Conservation (phyloP, 2,329 filamentous ascomycete species). For the Trichoderma cornu-damae region DNA sequence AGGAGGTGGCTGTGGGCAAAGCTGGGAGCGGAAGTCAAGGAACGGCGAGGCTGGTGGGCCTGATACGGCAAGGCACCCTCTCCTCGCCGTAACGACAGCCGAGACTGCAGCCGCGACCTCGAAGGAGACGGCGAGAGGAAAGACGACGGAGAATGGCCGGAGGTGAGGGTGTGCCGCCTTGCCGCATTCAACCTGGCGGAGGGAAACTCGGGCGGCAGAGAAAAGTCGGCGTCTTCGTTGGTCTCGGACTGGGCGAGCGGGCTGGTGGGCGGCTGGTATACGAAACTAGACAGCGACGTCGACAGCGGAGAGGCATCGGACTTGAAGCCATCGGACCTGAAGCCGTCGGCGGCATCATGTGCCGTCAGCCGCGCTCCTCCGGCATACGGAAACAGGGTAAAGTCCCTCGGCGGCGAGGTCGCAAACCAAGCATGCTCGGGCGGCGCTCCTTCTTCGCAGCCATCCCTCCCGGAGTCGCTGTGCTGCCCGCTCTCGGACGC, state of each 20-base stretch:
- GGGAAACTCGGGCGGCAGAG: conserved; percentile 46
- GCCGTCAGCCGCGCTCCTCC: conserved; percentile 26
- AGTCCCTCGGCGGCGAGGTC: conserved; percentile 53
- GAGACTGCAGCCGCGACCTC: conserved; percentile 25
- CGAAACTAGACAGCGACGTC: conserved; percentile 72
- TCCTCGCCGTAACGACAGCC: conserved; percentile 47
- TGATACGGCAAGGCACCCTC: conserved; percentile 64
- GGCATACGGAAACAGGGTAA: conserved; percentile 43
- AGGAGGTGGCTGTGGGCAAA: conserved; percentile 31
- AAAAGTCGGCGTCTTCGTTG: conserved; percentile 65
- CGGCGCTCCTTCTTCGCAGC: conserved; percentile 22
- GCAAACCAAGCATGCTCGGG: conserved; percentile 43
- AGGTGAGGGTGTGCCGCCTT: conserved; percentile 68
- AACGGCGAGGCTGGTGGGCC: conserved; percentile 72
- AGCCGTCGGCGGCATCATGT: conserved; percentile 34
- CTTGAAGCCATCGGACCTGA: conserved; percentile 39
- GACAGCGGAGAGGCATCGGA: conserved; percentile 57
- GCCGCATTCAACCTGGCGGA: conserved; percentile 34
- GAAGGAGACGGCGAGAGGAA: conserved; percentile 38
- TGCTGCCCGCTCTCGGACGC: conserved; percentile 19
- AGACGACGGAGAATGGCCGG: conserved; percentile 47
- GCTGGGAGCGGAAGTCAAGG: conserved; percentile 57
- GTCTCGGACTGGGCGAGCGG: conserved; percentile 85
- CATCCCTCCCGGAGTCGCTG: background rate
- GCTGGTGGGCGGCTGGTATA: conserved; percentile 83